phyloP scores from a whole-genome alignment of 2,329 filamentous ascomycete genomes.

The Cladosporium halotolerans region DNA sequence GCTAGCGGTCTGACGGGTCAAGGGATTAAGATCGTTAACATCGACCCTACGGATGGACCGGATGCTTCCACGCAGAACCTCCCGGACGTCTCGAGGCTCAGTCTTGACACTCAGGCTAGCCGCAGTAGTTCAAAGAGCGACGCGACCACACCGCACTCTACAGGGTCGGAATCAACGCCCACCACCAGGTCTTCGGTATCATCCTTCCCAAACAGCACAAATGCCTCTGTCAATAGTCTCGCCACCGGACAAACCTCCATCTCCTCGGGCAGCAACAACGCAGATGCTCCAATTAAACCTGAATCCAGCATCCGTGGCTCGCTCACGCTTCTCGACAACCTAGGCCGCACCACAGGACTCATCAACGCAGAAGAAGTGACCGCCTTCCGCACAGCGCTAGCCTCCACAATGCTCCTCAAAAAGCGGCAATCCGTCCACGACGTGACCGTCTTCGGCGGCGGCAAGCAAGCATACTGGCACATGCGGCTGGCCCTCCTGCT shows the following conservation, averaged over 20 bases:
- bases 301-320: conserved; percentile 48
- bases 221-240: conserved; percentile 19
- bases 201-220: conserved; percentile 13
- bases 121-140: conserved; percentile 12
- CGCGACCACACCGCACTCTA: conserved; percentile 24
- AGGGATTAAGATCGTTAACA: conserved; percentile 60
- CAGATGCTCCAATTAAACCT: conserved; percentile 19
- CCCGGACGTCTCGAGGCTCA: conserved; percentile 24
- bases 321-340: conserved; percentile 53
- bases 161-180: conserved; percentile 17
- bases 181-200: conserved; percentile 25
- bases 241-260: conserved; percentile 18
- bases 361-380: conserved; percentile 64
- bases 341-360: conserved; percentile 54
- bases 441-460: conserved; percentile 78
- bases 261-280: conserved; percentile 25
- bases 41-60: conserved; percentile 34
- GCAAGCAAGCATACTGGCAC: conserved; percentile 92
- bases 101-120: conserved; percentile 18
- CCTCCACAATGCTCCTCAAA: conserved; percentile 55
- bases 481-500: conserved; percentile 75
- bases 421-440: conserved; percentile 65
- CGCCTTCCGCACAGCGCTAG: conserved; percentile 62
- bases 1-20: conserved; percentile 53
- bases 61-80: conserved; percentile 12